phyloP scores from a whole-genome alignment of 1,139 yeast genomes.

The Blastobotrys buckinghamii region DNA sequence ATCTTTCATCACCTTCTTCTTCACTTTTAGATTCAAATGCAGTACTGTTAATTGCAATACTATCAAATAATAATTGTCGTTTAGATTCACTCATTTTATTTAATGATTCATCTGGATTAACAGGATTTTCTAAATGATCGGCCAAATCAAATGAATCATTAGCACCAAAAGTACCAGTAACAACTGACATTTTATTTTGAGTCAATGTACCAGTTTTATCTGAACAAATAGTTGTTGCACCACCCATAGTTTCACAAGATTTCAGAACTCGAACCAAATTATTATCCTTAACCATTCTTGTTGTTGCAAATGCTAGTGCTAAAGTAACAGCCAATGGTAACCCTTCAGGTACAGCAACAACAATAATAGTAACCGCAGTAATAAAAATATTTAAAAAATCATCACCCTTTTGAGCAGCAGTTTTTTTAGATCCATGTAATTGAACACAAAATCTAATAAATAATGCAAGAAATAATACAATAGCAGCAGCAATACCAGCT shows the following conservation, averaged over 20 bases:
- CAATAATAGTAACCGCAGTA: slow-evolving; percentile 86
- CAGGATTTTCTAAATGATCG: slow-evolving; percentile 13
- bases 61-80: slow-evolving; percentile 44
- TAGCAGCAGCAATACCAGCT: slow-evolving; percentile 83
- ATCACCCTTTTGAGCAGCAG: slow-evolving; percentile 75
- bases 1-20: slow-evolving; percentile 37
- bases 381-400: slow-evolving; percentile 79
- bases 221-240: slow-evolving; percentile 94
- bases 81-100: slow-evolving; percentile 25
- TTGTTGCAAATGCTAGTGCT: slow-evolving; percentile 95
- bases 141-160: slow-evolving; percentile 33
- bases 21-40: slow-evolving; percentile 66
- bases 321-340: slow-evolving; percentile 93
- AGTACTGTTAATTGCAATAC: slow-evolving; percentile 74
- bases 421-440: slow-evolving; percentile 45
- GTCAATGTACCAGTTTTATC: slow-evolving; percentile 97
- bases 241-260: slow-evolving; percentile 98
- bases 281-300: slow-evolving; percentile 95
- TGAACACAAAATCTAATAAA: slow-evolving; percentile 71
- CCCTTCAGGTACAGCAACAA: slow-evolving; percentile 98
- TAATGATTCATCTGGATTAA: slow-evolving; percentile 26
- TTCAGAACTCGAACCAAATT: slow-evolving; percentile 89
- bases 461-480: slow-evolving; percentile 67
- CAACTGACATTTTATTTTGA: slow-evolving; percentile 87
- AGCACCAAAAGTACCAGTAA: slow-evolving; percentile 60